Conservation (phyloP, 2,329 filamentous ascomycete species). For the Xylariaceae sp. region DNA sequence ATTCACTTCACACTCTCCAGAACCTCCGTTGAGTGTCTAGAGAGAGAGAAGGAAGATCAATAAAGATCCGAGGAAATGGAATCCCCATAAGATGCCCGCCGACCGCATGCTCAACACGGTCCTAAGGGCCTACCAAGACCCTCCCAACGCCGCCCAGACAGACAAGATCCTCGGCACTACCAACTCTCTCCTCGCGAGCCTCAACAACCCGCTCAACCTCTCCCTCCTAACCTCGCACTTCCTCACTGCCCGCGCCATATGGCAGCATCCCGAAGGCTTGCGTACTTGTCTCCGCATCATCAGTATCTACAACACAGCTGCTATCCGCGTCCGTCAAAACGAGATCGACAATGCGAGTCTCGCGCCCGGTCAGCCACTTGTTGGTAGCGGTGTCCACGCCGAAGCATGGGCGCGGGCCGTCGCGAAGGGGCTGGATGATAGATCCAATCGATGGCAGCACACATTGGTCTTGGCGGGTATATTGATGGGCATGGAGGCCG, state of each 20-base stretch:
- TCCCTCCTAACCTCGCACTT: constrained; percentile 69
- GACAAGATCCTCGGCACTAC: constrained; percentile 63
- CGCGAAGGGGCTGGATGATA: constrained; percentile 53
- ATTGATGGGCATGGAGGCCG: constrained; percentile 68
- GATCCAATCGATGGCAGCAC: constrained; percentile 73
- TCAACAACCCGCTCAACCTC: constrained; percentile 73
- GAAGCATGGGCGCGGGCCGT: constrained; percentile 56
- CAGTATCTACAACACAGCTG: constrained; percentile 68
- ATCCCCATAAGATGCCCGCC: constrained; percentile 52
- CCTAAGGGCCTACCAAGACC: constrained; percentile 55
- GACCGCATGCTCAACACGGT: constrained; percentile 65
- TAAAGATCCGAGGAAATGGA: no score
- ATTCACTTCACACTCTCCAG: no score
- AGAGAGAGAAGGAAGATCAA: no score
- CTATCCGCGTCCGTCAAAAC: constrained; percentile 48
- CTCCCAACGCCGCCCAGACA: constrained; percentile 47
- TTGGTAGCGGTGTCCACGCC: constrained; percentile 42
- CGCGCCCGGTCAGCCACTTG: constrained; percentile 19
- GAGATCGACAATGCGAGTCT: constrained; percentile 38
- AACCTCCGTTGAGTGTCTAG: no score
- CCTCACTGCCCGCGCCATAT: constrained; percentile 67
- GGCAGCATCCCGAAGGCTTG: constrained; percentile 58
- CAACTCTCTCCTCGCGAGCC: constrained; percentile 61
- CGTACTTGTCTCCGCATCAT: constrained; percentile 62
- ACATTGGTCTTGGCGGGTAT: constrained; percentile 75